phyloP scores from a whole-genome alignment of 2,329 filamentous ascomycete genomes.

The Cordyceps pruinosa region DNA sequence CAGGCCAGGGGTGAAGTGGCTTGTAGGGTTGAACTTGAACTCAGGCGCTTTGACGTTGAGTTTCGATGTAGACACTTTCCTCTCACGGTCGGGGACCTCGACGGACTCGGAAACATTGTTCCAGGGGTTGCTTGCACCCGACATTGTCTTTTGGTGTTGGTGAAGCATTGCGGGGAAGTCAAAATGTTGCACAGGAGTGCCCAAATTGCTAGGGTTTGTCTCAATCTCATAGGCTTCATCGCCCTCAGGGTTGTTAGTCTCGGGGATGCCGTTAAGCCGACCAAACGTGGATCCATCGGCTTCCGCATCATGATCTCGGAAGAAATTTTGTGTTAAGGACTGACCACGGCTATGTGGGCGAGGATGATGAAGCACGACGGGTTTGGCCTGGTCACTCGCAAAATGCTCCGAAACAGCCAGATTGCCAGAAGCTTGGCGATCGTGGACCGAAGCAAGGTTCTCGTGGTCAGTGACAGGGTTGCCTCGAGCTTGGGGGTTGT shows the following conservation, averaged over 20 bases:
- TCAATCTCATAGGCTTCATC: slow-evolving; percentile 60
- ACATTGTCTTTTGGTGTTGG: slow-evolving; percentile 49
- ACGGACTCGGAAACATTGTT: slow-evolving; percentile 35
- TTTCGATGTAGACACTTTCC: slow-evolving; percentile 64
- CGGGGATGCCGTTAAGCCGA: slow-evolving; percentile 34
- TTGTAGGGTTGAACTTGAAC: slow-evolving; percentile 67
- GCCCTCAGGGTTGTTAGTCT: slow-evolving; percentile 32
- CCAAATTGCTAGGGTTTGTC: slow-evolving; percentile 66
- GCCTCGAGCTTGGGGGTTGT: slow-evolving; percentile 54
- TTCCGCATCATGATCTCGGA: slow-evolving; percentile 46
- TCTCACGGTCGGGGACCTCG: slow-evolving; percentile 29
- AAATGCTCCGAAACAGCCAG: slow-evolving; percentile 45
- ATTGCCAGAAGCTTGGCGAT: slow-evolving; percentile 39
- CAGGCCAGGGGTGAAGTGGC: slow-evolving; percentile 42
- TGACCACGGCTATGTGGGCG: slow-evolving; percentile 68
- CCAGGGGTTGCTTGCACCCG: slow-evolving; percentile 58
- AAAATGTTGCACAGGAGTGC: slow-evolving; percentile 51
- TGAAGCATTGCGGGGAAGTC: slow-evolving; percentile 38
- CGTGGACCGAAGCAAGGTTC: slow-evolving; percentile 28
- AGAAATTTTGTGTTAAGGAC: slow-evolving; percentile 62
- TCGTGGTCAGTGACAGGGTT: slow-evolving; percentile 21
- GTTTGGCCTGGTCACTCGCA: slow-evolving; percentile 45
- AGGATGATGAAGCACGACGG: slow-evolving; percentile 60
- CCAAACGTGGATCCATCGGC: slow-evolving; percentile 33
- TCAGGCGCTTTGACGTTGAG: slow-evolving; percentile 86